A percentile compares a stretch with the other conserved stretches of the same genome.
phyloP scores from a whole-genome alignment of 768 basidiomycete genomes.

The Panellus pusillus region DNA sequence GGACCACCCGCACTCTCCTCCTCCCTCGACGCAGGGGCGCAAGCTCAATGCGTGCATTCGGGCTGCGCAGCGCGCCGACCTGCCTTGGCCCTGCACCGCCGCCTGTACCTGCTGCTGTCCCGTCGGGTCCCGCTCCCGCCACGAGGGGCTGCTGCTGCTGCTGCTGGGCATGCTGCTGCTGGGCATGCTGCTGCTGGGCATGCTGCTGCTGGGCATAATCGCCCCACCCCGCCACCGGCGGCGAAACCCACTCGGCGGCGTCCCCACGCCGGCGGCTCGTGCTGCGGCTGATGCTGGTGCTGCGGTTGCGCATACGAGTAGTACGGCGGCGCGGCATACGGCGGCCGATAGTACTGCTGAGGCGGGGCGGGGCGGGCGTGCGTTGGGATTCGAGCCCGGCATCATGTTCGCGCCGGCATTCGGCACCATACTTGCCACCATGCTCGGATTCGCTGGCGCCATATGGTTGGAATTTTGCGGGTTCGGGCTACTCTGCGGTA shows the following conservation, averaged over 20 bases:
- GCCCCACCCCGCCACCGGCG: conserved; percentile 18
- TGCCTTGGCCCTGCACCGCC: no score
- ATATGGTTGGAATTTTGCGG: neutral
- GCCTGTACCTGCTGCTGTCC: conserved; percentile 14
- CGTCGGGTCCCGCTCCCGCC: neutral
- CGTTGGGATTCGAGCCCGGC: conserved; percentile 2
- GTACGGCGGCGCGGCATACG: conserved; percentile 23
- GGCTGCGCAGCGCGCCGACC: conserved; percentile 23
- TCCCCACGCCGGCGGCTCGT: conserved; percentile 26
- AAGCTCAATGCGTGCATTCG: conserved; percentile 51
- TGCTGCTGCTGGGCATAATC: conserved; percentile 19
- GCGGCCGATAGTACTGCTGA: conserved; percentile 27
- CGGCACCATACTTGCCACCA: neutral
- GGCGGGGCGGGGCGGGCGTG: conserved; percentile 23
- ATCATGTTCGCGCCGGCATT: neutral
- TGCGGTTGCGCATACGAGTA: conserved; percentile 18
- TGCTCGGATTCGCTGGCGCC: neutral
- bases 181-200: conserved; percentile 24
- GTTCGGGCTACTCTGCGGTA: neutral
- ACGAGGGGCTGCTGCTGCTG: no score
- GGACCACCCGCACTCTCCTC: conserved; percentile 6
- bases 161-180: no score
- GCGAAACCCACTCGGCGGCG: conserved; percentile 26
- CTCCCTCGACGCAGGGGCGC: conserved; percentile 45
- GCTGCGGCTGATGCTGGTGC: conserved; percentile 28